Conservation (phyloP, 805 yeast species). For the Priceomyces medius region DNA sequence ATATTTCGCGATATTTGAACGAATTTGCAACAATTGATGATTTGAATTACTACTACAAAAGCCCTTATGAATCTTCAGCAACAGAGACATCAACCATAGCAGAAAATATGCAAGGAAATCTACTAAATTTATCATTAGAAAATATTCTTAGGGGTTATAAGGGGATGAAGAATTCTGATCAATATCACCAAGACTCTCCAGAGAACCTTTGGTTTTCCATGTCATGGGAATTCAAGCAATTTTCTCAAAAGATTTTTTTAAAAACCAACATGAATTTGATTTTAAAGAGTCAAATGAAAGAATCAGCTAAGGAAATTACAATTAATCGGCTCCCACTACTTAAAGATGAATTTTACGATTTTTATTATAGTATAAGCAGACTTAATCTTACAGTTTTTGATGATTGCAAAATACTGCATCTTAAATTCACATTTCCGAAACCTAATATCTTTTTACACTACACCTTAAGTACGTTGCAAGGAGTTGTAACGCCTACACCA, state of each 20-base stretch:
- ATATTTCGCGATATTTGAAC: conserved; percentile 42
- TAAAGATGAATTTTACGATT: conserved; percentile 45
- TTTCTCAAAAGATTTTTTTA: conserved; percentile 26
- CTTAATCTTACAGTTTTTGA: neutral
- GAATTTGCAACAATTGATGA: conserved; percentile 50
- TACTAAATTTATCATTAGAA: conserved; percentile 24
- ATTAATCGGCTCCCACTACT: neutral
- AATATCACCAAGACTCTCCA: neutral
- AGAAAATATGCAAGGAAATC: conserved; percentile 35
- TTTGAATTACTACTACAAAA: conserved; percentile 41
- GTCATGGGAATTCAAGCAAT: conserved; percentile 35
- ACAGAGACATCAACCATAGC: conserved; percentile 48
- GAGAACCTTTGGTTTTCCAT: conserved; percentile 43
- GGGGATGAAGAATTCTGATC: conserved; percentile 21
- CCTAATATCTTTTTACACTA: conserved; percentile 38
- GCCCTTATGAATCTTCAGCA: conserved; percentile 36
- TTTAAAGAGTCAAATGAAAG: conserved; percentile 10
- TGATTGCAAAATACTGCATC: neutral
- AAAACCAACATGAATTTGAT: conserved; percentile 32
- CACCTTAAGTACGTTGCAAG: conserved; percentile 22
- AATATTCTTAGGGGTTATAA: conserved; percentile 47
- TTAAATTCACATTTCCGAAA: conserved; percentile 18
- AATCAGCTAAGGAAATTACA: neutral
- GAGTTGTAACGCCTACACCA: neutral
- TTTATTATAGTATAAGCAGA: conserved; percentile 29